These are phyloP conservation scores for Thelephora aurantiotincta DNA, from an alignment of 768 basidiomycete genomes.

Conservation along the genomic window DNA sequence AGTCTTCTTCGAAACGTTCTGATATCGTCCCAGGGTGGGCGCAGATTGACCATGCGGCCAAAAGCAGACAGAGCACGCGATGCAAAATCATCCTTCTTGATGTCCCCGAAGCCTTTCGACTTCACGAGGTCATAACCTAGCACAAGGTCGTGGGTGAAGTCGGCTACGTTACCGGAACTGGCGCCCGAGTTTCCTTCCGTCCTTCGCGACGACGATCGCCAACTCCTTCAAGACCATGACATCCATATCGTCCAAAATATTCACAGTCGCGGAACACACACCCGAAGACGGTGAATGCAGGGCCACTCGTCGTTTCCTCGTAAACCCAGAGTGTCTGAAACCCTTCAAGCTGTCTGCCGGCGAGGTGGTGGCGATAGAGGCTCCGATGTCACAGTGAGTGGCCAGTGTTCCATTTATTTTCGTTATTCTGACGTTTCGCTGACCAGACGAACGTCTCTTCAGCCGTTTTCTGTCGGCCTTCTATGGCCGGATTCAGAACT, in stretches of 20 bases:
- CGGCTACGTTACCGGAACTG: too few relatives aligned
- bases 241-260: conserved; percentile 12
- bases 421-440: conserved; percentile 1
- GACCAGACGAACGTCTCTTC: conserved; percentile 4
- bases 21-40: conserved; percentile 2
- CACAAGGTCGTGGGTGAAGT: too few relatives aligned
- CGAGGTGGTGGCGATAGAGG: conserved; percentile 46
- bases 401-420: conserved; percentile 9
- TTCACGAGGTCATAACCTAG: not conserved
- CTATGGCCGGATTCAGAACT: conserved; percentile 40
- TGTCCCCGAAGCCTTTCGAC: not conserved
- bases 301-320: conserved; percentile 44
- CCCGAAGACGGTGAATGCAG: conserved; percentile 22
- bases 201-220: too few relatives aligned
- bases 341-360: conserved; percentile 49
- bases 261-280: conserved; percentile 14
- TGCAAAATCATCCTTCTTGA: too few relatives aligned
- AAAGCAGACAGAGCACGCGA: not conserved
- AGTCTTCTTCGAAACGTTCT: conserved; percentile 42
- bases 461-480: conserved; percentile 56
- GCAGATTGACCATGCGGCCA: not conserved
- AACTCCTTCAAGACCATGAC: conserved; percentile 8
- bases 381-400: conserved; percentile 6
- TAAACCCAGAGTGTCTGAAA: conserved; percentile 51
- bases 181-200: not conserved